These are phyloP conservation scores for Lasiosphaeris hirsuta DNA, from an alignment of 495 filamentous ascomycete species.

Conservation along the genomic window DNA sequence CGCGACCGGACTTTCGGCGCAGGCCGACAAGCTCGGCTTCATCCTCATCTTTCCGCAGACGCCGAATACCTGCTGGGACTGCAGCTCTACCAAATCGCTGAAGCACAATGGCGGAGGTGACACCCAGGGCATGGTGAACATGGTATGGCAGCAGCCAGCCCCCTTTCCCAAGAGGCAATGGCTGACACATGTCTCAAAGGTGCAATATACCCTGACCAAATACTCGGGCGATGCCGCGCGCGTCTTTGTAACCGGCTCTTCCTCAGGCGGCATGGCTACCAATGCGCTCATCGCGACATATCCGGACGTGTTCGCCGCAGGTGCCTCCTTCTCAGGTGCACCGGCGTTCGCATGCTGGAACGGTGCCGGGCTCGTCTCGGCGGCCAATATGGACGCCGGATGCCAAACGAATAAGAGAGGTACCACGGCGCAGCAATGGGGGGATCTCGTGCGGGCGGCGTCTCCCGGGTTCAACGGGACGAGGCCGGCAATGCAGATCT, in stretches of 20 bases:
- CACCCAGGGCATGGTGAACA: constrained; percentile 54
- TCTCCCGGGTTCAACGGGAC: constrained; percentile 43
- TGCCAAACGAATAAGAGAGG: constrained; percentile 32
- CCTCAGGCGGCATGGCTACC: constrained; percentile 51
- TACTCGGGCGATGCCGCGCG: constrained; percentile 47
- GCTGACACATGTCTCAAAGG: constrained; percentile 15
- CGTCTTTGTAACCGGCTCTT: constrained; percentile 49
- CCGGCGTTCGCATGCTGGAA: constrained; percentile 40
- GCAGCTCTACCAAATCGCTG: constrained; percentile 37
- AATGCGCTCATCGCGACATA: constrained; percentile 34
- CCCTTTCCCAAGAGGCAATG: too few relatives aligned
- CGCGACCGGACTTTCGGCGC: background rate
- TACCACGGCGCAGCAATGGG: constrained; percentile 40
- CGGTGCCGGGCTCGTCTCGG: constrained; percentile 2
- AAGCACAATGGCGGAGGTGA: constrained; percentile 55
- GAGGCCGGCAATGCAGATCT: constrained; percentile 48
- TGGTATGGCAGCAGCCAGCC: constrained; percentile 35
- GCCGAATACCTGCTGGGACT: constrained; percentile 48
- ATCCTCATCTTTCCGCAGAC: constrained; percentile 45
- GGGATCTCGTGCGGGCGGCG: constrained; percentile 35
- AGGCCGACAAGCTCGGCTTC: constrained; percentile 43
- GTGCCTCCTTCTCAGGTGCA: constrained; percentile 34
- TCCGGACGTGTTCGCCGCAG: constrained; percentile 40
- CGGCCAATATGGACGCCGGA: background rate
- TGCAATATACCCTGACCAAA: constrained; percentile 48